Base-by-base conservation (phyloP, 2,329 filamentous ascomycete species). In the Sclerotinia subarctica region DNA sequence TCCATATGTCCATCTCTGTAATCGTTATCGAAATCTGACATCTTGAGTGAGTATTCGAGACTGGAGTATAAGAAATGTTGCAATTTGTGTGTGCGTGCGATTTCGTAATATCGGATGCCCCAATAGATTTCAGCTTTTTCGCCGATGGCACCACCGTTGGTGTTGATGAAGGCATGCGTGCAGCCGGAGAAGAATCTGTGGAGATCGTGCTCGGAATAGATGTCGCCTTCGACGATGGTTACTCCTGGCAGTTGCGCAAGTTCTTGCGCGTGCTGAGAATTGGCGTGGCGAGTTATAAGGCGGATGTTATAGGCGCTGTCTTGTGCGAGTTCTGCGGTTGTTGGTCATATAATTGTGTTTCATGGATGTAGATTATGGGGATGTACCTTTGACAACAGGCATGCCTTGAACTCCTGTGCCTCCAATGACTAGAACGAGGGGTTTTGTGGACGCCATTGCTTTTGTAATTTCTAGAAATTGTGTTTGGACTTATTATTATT, bases 341-440 rank as follows among this genome's bases (percentile, higher is more conserved):
- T 64, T 44, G 64, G 5, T 42, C 0, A 17, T 2, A 66, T 51
- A 3, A 21, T 1, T 24, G 29, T 10, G 42, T 29, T 75, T 44
- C 71, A 64, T 73, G 79, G 79, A 32, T 32, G 35, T 32, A 17
- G 42, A 5, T 13, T 15, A 2, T 7, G n/a, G 8, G 7, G 21
- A 51, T 49, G 15, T 68, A 73, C 78, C 77, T 72, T 77, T 74
- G 8, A 80, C 73, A 2, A 80, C 77, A 6, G 77, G 74, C 8
- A 74, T 73, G 13, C 79, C 78, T 71, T 80, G 78, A 58, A 78
- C 79, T 6, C 79, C 79, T 2, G 79, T 80, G 15, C 78, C 78
- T 17, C 79, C 79, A 44, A 80, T 77, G 46, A 78, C 59, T 79
- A 81, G 77, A 89, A 91, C 51, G 81, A 82, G 75, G 84, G 88